A percentile compares a stretch with the other conserved stretches of the same genome.
Evolutionary conservation across 192 early-diverging fungal species (phyloP).

Genomic region (Umbelopsis vinacea): DNA sequence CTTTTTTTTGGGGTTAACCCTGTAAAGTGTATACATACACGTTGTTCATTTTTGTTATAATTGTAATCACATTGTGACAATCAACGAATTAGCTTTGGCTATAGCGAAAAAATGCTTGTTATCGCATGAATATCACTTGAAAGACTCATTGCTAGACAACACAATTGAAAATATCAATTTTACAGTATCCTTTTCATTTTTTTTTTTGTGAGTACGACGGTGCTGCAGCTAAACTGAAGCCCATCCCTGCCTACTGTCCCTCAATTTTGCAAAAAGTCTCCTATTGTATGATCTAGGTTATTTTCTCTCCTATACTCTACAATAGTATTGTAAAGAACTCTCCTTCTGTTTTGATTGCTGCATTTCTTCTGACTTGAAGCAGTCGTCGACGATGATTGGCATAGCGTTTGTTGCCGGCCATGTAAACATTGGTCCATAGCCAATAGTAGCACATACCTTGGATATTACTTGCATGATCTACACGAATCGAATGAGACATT

Average conservation of each 20-base stretch:
- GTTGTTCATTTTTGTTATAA: neutral
- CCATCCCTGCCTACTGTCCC: constrained; percentile 15
- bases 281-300: neutral
- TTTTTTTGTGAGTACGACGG: neutral
- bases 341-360: neutral
- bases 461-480: neutral
- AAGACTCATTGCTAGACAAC: neutral
- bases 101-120: neutral
- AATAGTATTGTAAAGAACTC: neutral
- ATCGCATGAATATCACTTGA: neutral
- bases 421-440: neutral
- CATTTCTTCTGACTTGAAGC: neutral
- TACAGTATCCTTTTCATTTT: neutral
- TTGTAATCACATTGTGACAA: constrained; percentile 14
- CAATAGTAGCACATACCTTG: neutral
- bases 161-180: neutral
- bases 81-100: neutral
- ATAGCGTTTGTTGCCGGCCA: neutral
- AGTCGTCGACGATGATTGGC: too few relatives aligned
- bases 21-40: constrained; percentile 13
- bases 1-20: neutral
- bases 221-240: neutral
- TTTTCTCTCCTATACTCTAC: constrained; percentile 8
- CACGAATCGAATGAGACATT: neutral
- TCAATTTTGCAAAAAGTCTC: constrained; percentile 18